phyloP scores from a whole-genome alignment of 2,329 filamentous ascomycete genomes.

The Leptoxyphium fumago region DNA sequence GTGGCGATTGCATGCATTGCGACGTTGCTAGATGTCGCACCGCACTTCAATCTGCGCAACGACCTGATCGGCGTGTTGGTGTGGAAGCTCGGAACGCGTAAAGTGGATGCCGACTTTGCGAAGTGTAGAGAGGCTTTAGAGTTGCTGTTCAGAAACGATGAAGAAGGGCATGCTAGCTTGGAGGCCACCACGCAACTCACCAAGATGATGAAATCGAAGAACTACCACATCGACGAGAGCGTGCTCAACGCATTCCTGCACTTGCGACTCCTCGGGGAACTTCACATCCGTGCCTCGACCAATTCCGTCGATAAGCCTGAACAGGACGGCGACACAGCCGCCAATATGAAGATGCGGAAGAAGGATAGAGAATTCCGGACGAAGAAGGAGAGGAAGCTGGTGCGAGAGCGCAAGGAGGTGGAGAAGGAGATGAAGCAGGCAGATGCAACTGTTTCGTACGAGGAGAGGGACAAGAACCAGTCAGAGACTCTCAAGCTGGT shows the following conservation, averaged over 20 bases:
- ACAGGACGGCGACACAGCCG: conserved; percentile 27
- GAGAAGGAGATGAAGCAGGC: conserved; percentile 90
- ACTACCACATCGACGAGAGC: conserved; percentile 70
- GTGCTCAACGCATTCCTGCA: conserved; percentile 85
- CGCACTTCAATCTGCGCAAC: conserved; percentile 91
- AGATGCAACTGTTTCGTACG: conserved; percentile 78
- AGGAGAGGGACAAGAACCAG: conserved; percentile 87
- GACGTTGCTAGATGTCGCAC: conserved; percentile 62
- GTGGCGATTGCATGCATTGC: conserved; percentile 79
- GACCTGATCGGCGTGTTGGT: conserved; percentile 81
- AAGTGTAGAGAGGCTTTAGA: conserved; percentile 69
- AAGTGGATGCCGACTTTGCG: conserved; percentile 57
- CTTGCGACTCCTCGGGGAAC: conserved; percentile 75
- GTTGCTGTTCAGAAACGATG: conserved; percentile 69
- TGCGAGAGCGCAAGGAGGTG: conserved; percentile 73
- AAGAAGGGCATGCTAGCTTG: conserved; percentile 75
- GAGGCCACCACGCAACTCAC: conserved; percentile 73
- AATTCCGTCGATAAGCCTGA: conserved; percentile 53
- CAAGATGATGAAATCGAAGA: conserved; percentile 87
- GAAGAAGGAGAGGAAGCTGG: conserved; percentile 68
- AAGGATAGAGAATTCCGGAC: conserved; percentile 74
- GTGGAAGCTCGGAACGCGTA: conserved; percentile 60
- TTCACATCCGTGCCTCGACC: conserved; percentile 67
- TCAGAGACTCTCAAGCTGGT: conserved; percentile 92
- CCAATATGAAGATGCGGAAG: conserved; percentile 45